Base-by-base conservation (phyloP, 2,329 filamentous ascomycete genomes). In the Diaporthe australafricana region DNA sequence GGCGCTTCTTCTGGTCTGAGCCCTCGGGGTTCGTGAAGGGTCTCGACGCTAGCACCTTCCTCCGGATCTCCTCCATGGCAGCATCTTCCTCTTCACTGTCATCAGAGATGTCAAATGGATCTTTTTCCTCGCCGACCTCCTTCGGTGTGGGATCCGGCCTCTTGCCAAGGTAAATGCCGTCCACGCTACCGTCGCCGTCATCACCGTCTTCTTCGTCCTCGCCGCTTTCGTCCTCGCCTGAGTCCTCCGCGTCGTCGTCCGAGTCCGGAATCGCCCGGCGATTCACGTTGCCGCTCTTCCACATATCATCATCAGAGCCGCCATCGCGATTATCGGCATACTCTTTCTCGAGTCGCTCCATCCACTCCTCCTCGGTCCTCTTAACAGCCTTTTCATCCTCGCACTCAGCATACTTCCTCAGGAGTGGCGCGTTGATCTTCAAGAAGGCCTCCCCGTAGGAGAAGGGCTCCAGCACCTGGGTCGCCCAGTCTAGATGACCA, bases 211-310 rank as follows among this genome's bases (percentile, higher is more conserved):
- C 83, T 2, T 84, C 82, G 2, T 84, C 83, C 2, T 84, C 83
- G 0, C 84, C 84, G 1, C 85, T 83, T 1, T 80, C 79, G 0
- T 82, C 84, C 2, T 84, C 84, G 0, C 85, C 83, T 0, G 86
- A 84, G 0, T 86, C 85, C 0, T 85, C 85, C 0, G 86, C 86
- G 0, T 87, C 86, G 0, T 84, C 86, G 0, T 73, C 76, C 12
- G 74, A 62, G 55, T 86, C 85, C 30, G 85, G 77, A 5, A 86
- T 79, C 40, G 81, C 82, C 77, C 88, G 84, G 74, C 93, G 88
- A 78, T 98, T 98, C 77, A 92, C 90, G 77, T 98, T 98, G 8
- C 96, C 96, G 14, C 90, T 92, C n/a, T 91, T 93, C 96, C 96
- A 98, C 71, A 94, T 91, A 83, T 97, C 94, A 68, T 91, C 90